phyloP scores from a whole-genome alignment of 2,329 filamentous ascomycete genomes.

The Stagonosporopsis rhizophila region DNA sequence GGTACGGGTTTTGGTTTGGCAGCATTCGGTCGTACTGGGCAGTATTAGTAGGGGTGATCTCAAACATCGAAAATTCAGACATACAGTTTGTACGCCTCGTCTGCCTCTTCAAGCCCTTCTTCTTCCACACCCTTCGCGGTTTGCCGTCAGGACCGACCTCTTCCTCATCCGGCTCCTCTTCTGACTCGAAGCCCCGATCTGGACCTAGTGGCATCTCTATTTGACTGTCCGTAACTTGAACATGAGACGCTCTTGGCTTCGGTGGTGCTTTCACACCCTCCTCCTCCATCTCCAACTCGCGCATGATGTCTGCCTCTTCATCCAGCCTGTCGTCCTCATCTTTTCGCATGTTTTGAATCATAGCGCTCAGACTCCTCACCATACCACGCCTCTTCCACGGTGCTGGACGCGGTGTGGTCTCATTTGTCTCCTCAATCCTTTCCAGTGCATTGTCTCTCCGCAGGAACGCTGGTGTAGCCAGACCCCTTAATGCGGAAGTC shows the following conservation, averaged over 20 bases:
- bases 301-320: constrained; percentile 76
- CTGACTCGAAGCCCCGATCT: constrained; percentile 58
- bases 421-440: constrained; percentile 63
- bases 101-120: constrained; percentile 83
- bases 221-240: constrained; percentile 55
- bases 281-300: constrained; percentile 68
- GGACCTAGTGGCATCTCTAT: constrained; percentile 54
- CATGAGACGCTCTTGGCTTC: constrained; percentile 38
- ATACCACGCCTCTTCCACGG: constrained; percentile 57
- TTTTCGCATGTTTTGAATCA: constrained; percentile 73
- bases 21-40: constrained; percentile 49
- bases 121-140: constrained; percentile 73
- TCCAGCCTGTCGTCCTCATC: constrained; percentile 62
- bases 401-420: constrained; percentile 42
- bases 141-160: constrained; percentile 62
- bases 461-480: constrained; percentile 76
- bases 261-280: constrained; percentile 33
- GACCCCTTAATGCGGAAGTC: constrained; percentile 48
- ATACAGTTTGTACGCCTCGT: constrained; percentile 70
- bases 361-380: constrained; percentile 74
- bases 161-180: constrained; percentile 56
- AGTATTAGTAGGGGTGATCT: constrained; percentile 27
- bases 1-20: constrained; percentile 54
- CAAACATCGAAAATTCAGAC: constrained; percentile 4
- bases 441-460: constrained; percentile 61